Evolutionary conservation across 768 basidiomycete genomes (phyloP).

Genomic region (Suillus americanus): DNA sequence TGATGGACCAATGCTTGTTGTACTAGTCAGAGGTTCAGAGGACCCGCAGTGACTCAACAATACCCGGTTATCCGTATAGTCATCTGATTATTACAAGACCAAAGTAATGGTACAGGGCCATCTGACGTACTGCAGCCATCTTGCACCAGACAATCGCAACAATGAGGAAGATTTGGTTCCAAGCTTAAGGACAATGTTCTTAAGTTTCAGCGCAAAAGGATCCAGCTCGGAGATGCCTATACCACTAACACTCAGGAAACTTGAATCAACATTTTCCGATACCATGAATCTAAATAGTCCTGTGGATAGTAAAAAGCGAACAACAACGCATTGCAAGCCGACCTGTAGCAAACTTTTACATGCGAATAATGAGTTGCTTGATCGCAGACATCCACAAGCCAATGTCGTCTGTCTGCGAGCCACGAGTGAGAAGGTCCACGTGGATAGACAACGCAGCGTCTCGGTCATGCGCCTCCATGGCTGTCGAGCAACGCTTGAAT

Average conservation of each 20-base stretch:
- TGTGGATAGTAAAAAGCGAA: conserved; percentile 2
- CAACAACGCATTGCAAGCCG: not conserved
- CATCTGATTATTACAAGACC: not conserved
- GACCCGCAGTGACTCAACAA: not conserved
- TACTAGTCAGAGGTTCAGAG: not conserved
- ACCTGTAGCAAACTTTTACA: conserved; percentile 34
- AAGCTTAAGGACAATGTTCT: not conserved
- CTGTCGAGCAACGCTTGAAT: conserved; percentile 37
- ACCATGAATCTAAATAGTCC: conserved; percentile 5
- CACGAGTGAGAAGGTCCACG: conserved; percentile 79
- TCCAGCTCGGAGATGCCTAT: not conserved
- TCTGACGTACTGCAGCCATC: not conserved
- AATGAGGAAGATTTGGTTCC: not conserved
- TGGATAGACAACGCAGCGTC: conserved; percentile 80
- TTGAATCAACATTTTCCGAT: not conserved
- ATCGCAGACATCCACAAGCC: conserved; percentile 86
- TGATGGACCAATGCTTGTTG: conserved; percentile 16
- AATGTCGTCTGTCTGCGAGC: conserved; percentile 81
- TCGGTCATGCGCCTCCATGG: conserved; percentile 79
- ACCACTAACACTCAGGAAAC: not conserved
- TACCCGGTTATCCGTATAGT: not conserved
- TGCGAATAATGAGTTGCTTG: conserved; percentile 79
- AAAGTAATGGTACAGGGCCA: not conserved
- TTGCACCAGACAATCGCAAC: not conserved
- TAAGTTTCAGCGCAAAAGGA: not conserved